phyloP scores from a whole-genome alignment of 2,329 filamentous ascomycete species.

The Lecanoromycetidae sp. region DNA sequence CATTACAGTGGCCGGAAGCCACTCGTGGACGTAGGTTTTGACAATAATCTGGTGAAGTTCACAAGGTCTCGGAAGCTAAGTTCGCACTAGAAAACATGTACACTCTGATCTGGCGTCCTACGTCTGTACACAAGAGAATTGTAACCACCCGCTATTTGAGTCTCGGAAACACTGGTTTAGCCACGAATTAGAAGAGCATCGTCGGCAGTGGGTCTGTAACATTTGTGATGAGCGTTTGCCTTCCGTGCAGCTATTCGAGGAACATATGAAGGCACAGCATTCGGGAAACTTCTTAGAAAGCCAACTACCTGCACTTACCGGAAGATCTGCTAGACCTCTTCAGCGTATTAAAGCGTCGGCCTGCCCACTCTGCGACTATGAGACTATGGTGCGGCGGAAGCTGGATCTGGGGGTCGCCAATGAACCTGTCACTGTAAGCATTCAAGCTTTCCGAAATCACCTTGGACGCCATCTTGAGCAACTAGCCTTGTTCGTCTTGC shows the following conservation, averaged over 20 bases:
- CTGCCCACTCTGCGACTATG: neutral
- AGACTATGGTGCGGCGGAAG: neutral
- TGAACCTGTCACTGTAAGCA: neutral
- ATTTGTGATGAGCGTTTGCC: neutral
- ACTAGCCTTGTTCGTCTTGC: neutral
- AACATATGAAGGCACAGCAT: neutral
- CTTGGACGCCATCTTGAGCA: neutral
- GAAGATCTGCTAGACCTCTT: neutral
- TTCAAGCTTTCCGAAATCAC: neutral
- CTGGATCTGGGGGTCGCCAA: neutral
- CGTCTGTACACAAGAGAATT: slow-evolving; percentile 1
- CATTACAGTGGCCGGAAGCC: neutral
- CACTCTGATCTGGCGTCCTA: neutral
- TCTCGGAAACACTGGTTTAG: neutral
- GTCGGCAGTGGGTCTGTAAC: neutral
- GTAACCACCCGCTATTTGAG: neutral
- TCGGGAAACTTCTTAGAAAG: neutral
- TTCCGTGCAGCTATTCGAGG: neutral
- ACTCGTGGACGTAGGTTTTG: neutral
- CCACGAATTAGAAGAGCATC: slow-evolving; percentile 1
- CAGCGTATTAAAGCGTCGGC: neutral
- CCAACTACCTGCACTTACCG: neutral
- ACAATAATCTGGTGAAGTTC: neutral
- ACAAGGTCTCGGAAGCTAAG: neutral
- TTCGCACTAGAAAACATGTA: neutral